phyloP scores from a whole-genome alignment of 2,329 filamentous ascomycete genomes.

The Neofusicoccum ribis region DNA sequence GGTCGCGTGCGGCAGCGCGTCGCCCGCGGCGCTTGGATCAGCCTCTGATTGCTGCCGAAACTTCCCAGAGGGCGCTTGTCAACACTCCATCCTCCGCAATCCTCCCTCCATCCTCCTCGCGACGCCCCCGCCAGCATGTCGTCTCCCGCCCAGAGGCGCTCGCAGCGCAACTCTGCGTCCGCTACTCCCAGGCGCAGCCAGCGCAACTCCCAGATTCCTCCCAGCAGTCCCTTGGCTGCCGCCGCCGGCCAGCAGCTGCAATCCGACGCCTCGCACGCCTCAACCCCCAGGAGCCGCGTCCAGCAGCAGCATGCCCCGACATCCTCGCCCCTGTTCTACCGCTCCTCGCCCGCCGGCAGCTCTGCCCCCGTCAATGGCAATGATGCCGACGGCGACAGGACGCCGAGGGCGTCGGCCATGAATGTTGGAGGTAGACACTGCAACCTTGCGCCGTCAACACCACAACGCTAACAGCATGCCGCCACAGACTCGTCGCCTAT shows the following conservation, averaged over 20 bases:
- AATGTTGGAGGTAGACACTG: conserved; percentile 61
- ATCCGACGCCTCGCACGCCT: conserved; percentile 43
- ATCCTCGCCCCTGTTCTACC: conserved; percentile 82
- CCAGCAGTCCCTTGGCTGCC: conserved; percentile 46
- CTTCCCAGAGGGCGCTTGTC: conserved; percentile 1
- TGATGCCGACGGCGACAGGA: conserved; percentile 62
- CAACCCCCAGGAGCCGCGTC: conserved; percentile 46
- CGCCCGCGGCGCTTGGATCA: conserved; percentile 11
- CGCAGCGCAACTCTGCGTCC: conserved; percentile 55
- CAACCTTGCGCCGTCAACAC: neutral
- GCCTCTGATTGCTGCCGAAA: conserved; percentile 10
- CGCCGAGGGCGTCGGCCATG: conserved; percentile 66
- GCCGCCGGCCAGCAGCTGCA: conserved; percentile 47
- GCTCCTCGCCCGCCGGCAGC: conserved; percentile 57
- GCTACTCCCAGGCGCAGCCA: conserved; percentile 56
- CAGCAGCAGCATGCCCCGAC: conserved; percentile 51
- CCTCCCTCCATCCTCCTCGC: neutral
- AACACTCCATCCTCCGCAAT: neutral
- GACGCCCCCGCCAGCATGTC: conserved; percentile 53
- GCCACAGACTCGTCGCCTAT: conserved; percentile 84
- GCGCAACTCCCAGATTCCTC: conserved; percentile 57
- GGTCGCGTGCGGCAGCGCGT: conserved; percentile 22
- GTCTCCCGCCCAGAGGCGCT: conserved; percentile 59
- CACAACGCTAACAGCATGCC: conserved; percentile 22
- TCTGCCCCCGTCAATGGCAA: conserved; percentile 40